phyloP scores from a whole-genome alignment of 192 early-diverging fungal species.

The Coemansia sp. region DNA sequence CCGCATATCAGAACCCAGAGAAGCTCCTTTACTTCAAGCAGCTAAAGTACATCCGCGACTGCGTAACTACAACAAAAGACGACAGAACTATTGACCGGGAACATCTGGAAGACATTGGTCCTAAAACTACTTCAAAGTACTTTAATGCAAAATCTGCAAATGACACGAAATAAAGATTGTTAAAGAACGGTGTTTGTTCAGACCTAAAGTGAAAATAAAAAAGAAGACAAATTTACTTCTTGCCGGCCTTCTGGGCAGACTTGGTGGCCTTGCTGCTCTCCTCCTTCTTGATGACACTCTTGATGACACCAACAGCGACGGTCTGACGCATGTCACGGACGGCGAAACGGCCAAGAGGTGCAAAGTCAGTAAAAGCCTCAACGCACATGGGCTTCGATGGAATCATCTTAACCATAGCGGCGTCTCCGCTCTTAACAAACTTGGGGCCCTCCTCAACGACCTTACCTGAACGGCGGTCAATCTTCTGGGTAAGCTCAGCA shows the following conservation, averaged over 20 bases:
- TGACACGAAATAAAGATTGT: neutral
- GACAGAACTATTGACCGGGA: constrained; percentile 6
- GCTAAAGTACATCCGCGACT: constrained; percentile 49
- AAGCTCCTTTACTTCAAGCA: constrained; percentile 60
- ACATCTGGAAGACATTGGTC: constrained; percentile 13
- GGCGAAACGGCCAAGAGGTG: constrained; percentile 94
- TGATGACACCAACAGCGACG: constrained; percentile 96
- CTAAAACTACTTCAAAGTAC: constrained; percentile 27
- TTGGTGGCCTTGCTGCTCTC: constrained; percentile 74
- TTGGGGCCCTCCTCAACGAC: constrained; percentile 89
- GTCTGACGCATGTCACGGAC: constrained; percentile 98
- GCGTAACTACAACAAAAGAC: constrained; percentile 3
- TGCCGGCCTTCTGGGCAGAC: constrained; percentile 71
- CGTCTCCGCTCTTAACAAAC: constrained; percentile 94
- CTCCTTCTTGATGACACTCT: constrained; percentile 83
- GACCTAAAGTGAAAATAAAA: constrained; percentile 6
- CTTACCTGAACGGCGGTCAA: constrained; percentile 94
- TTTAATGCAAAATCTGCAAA: constrained; percentile 13
- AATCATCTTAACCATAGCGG: constrained; percentile 92
- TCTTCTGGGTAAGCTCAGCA: constrained; percentile 87
- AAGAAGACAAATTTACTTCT: constrained; percentile 64
- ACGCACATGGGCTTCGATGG: constrained; percentile 97
- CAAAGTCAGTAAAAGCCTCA: constrained; percentile 89
- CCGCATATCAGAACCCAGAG: constrained; percentile 61
- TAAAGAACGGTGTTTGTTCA: neutral